A percentile compares a stretch with the other conserved stretches of the same genome.
These are phyloP conservation scores for Smittium culicis DNA, from an alignment of 371 early-diverging fungal genomes.

Conservation along the genomic window DNA sequence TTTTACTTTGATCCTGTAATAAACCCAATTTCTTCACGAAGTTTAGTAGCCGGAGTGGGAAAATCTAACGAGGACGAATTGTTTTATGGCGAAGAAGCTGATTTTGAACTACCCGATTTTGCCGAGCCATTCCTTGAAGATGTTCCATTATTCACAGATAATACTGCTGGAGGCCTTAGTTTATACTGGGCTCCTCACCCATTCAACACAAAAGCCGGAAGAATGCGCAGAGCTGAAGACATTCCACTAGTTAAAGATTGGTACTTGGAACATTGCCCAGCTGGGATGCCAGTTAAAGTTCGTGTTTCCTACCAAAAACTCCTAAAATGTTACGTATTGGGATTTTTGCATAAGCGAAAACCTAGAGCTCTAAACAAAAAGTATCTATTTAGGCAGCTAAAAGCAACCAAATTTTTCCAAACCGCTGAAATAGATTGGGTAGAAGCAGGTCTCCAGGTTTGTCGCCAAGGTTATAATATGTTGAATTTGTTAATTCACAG, in stretches of 20 bases:
- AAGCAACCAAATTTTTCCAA: conserved; percentile 97
- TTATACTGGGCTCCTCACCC: conserved; percentile 98
- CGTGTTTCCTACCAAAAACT: conserved; percentile 96
- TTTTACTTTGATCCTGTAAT: conserved; percentile 94
- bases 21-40: conserved; percentile 65
- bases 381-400: conserved; percentile 84
- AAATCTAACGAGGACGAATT: conserved; percentile 79
- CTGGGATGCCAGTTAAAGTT: conserved; percentile 89
- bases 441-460: conserved; percentile 94
- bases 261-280: conserved; percentile 93
- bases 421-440: conserved; percentile 97
- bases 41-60: conserved; percentile 28
- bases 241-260: conserved; percentile 91
- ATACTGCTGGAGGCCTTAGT: conserved; percentile 78
- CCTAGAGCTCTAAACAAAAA: conserved; percentile 83
- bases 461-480: conserved; percentile 98
- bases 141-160: conserved; percentile 68
- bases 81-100: conserved; percentile 64
- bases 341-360: conserved; percentile 69
- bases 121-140: conserved; percentile 68
- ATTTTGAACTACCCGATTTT: conserved; percentile 64
- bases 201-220: conserved; percentile 83
- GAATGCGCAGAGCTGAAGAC: conserved; percentile 87
- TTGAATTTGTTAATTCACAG: conserved; percentile 93
- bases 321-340: conserved; percentile 72